phyloP scores from a whole-genome alignment of 768 basidiomycete species.

The Dentipellis fragilis region DNA sequence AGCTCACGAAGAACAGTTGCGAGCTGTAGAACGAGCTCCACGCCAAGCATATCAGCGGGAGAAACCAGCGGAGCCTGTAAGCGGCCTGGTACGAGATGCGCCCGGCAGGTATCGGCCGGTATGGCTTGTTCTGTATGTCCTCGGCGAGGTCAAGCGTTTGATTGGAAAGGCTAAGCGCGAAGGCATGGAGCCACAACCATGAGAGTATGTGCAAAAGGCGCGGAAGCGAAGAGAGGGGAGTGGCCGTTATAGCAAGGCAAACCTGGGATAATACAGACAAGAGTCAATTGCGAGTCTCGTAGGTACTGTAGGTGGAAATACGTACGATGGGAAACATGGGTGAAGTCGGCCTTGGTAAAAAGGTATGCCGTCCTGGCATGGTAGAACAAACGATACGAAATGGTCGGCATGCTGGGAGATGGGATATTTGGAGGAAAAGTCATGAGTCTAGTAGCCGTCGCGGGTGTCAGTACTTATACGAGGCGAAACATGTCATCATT shows the following conservation, averaged over 20 bases:
- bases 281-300: background rate
- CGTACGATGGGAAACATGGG: slow-evolving; percentile 17
- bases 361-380: slow-evolving; percentile 3
- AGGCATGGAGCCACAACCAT: slow-evolving; percentile 22
- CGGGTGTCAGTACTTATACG: too few species aligned
- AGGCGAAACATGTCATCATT: too few species aligned
- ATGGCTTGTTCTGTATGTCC: slow-evolving; percentile 20
- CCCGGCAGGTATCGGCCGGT: slow-evolving; percentile 20
- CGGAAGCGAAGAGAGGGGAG: background rate
- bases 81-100: slow-evolving; percentile 14
- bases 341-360: slow-evolving; percentile 18
- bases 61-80: slow-evolving; percentile 16
- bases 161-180: slow-evolving; percentile 20
- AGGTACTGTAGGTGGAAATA: background rate
- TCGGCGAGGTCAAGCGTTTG: slow-evolving; percentile 16
- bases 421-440: too few species aligned
- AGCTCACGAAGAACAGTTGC: background rate
- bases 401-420: too few species aligned
- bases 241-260: slow-evolving; percentile 6
- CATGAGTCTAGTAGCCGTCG: too few species aligned
- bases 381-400: background rate
- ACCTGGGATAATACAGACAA: background rate
- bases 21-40: slow-evolving; percentile 12
- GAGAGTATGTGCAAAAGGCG: slow-evolving; percentile 2
- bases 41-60: slow-evolving; percentile 15